These are phyloP conservation scores for Xylaria sp. DNA, from an alignment of 2,329 filamentous ascomycete genomes.

Conservation along the genomic window DNA sequence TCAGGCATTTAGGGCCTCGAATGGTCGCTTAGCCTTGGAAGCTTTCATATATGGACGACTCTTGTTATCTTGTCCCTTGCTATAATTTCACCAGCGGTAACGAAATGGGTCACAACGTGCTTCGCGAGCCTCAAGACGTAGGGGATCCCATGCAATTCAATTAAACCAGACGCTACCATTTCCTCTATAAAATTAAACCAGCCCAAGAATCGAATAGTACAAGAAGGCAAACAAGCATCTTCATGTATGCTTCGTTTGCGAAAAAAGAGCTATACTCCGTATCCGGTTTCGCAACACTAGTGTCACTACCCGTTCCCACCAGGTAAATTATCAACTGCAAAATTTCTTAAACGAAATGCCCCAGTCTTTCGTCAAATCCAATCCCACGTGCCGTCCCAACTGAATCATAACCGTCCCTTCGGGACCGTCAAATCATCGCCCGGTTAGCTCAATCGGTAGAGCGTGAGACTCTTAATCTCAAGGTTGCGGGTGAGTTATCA, in stretches of 20 bases:
- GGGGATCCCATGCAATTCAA: neutral
- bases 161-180: conserved; percentile 1
- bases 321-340: no score
- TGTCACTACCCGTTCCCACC: neutral
- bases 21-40: neutral
- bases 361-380: conserved; percentile 6
- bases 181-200: neutral
- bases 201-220: neutral
- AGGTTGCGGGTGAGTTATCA: conserved; percentile 47
- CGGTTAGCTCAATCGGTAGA: conserved; percentile 77
- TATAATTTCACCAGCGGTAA: no score
- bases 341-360: neutral
- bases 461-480: conserved; percentile 73
- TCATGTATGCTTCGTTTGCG: neutral
- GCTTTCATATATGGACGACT: neutral
- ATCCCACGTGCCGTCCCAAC: neutral
- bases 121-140: neutral
- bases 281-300: neutral
- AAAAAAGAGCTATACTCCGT: neutral
- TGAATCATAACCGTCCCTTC: neutral
- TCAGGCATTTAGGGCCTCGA: neutral
- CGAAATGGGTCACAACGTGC: neutral
- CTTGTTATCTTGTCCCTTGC: neutral
- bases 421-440: conserved; percentile 47
- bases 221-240: neutral